A percentile compares a stretch with the other conserved stretches of the same genome.
Conservation (phyloP, 2,329 filamentous ascomycete species). For the Emydomyces testavorans region DNA sequence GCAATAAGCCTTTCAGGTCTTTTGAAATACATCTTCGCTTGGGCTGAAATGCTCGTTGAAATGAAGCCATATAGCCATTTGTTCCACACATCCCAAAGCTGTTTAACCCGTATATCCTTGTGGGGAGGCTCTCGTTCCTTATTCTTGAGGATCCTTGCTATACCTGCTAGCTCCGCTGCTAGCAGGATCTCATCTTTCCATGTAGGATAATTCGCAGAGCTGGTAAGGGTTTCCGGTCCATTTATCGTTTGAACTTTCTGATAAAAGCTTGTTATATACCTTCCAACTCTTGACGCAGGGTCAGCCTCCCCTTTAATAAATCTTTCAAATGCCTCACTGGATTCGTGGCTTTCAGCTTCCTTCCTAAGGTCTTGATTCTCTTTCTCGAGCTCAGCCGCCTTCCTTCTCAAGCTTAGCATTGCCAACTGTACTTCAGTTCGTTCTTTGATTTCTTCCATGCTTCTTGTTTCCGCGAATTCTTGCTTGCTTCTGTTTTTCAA, state of each 20-base stretch:
- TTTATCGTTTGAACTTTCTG: background rate
- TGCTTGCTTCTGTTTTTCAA: too few relatives aligned
- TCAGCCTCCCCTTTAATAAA: background rate
- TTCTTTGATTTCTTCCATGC: too few relatives aligned
- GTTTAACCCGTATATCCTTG: conserved; percentile 9
- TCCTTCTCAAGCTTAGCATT: too few relatives aligned
- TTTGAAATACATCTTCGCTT: background rate
- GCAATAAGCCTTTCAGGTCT: background rate
- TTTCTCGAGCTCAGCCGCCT: too few relatives aligned
- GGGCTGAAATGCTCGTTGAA: background rate
- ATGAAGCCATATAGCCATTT: background rate
- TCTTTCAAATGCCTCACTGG: too few relatives aligned
- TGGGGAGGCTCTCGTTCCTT: background rate
- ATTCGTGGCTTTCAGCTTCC: too few relatives aligned
- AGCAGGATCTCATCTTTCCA: background rate
- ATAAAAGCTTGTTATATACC: background rate
- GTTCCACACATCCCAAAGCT: background rate
- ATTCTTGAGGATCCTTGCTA: background rate
- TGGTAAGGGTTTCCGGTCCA: background rate
- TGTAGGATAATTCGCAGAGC: background rate
- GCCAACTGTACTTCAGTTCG: too few relatives aligned
- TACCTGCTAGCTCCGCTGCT: conserved; percentile 13
- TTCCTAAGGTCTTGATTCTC: too few relatives aligned
- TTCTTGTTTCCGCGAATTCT: too few relatives aligned
- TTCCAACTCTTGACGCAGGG: background rate